Percentiles rank a stretch among this genome's conserved stretches.
Evolutionary conservation across 768 basidiomycete genomes (phyloP).

Genomic region (Pulveroboletus sp.): DNA sequence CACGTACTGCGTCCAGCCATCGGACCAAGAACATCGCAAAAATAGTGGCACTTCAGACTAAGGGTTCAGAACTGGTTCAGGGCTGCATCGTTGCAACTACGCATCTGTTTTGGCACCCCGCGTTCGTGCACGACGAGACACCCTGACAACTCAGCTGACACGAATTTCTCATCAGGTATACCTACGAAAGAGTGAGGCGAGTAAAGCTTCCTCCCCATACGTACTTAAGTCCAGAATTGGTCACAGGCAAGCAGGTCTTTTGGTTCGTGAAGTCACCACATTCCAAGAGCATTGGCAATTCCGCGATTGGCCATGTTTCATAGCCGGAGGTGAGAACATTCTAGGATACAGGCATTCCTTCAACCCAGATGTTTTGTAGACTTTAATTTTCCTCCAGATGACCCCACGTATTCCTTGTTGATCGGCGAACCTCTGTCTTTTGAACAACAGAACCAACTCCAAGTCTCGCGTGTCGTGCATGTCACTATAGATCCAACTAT

Average conservation of each 20-base stretch:
- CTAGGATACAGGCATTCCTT: not conserved
- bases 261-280: constrained; percentile 58
- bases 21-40: constrained; percentile 79
- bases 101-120: constrained; percentile 95
- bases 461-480: constrained; percentile 70
- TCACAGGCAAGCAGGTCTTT: constrained; percentile 70
- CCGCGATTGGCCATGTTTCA: constrained; percentile 70
- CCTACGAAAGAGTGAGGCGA: constrained; percentile 81
- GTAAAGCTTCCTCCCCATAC: constrained; percentile 18
- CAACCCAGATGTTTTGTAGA: constrained; percentile 44
- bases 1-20: constrained; percentile 57
- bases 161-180: constrained; percentile 30
- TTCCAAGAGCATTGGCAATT: constrained; percentile 49
- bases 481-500: constrained; percentile 64
- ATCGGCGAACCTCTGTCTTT: constrained; percentile 56
- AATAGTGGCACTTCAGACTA: constrained; percentile 61
- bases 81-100: constrained; percentile 85
- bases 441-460: constrained; percentile 51
- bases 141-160: constrained; percentile 1
- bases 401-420: constrained; percentile 79
- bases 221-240: not conserved
- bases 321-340: constrained; percentile 71
- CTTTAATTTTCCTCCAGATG: constrained; percentile 85
- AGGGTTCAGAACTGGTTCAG: constrained; percentile 31
- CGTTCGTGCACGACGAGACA: constrained; percentile 40